Percentiles rank a stretch among this genome's conserved stretches.
These are phyloP conservation scores for Dacryopinax primogenitus DNA, from an alignment of 768 basidiomycete genomes.

Conservation along the genomic window DNA sequence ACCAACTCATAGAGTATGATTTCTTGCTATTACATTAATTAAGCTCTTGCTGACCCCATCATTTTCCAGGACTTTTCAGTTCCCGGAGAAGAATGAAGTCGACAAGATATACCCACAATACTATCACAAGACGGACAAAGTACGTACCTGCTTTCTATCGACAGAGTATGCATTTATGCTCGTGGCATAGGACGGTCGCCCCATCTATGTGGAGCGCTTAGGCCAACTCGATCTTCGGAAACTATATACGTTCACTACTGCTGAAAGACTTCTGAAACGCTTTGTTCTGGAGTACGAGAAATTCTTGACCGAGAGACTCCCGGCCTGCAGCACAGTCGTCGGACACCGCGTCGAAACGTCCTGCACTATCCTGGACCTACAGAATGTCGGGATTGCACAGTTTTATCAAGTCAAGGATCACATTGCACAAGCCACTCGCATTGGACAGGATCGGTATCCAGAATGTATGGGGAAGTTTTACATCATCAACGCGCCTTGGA, in stretches of 20 bases:
- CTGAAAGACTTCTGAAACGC: constrained; percentile 75
- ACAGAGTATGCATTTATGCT: background rate
- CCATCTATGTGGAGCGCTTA: constrained; percentile 87
- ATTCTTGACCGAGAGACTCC: constrained; percentile 65
- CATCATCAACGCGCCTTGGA: constrained; percentile 95
- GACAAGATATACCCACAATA: constrained; percentile 91
- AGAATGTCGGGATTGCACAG: constrained; percentile 46
- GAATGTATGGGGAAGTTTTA: constrained; percentile 97
- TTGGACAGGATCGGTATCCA: constrained; percentile 87
- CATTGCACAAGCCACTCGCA: constrained; percentile 55
- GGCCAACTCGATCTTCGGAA: constrained; percentile 78
- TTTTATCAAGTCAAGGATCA: constrained; percentile 92
- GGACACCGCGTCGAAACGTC: constrained; percentile 91
- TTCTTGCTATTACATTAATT: constrained; percentile 6
- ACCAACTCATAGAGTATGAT: constrained; percentile 50
- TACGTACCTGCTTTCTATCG: constrained; percentile 25
- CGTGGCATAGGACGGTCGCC: constrained; percentile 66
- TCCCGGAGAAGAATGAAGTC: constrained; percentile 67
- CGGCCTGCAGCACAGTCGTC: constrained; percentile 53
- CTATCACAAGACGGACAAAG: constrained; percentile 93
- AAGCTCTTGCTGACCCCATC: too few species aligned
- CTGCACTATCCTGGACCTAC: constrained; percentile 93
- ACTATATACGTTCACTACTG: constrained; percentile 69
- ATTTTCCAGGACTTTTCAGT: constrained; percentile 59
- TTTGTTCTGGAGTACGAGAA: constrained; percentile 91